These are phyloP conservation scores for Endotrypanum monterogeii DNA, from an alignment of 208 protist genomes.

Conservation along the genomic window DNA sequence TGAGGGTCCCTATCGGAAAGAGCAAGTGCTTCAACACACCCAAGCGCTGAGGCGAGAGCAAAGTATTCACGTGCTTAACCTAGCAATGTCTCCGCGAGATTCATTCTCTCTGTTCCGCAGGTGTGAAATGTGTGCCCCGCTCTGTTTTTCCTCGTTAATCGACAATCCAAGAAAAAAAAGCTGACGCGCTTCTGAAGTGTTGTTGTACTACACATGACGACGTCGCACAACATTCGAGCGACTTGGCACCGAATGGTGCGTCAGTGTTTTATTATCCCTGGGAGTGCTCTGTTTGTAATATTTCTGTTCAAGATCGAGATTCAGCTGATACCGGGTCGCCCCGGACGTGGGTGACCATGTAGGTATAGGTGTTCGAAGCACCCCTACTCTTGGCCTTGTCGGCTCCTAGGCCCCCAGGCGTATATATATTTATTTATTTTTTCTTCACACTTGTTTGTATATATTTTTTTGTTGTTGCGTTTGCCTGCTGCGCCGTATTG, in stretches of 20 bases:
- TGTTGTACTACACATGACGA: background rate
- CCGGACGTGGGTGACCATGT: background rate
- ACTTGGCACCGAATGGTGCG: background rate
- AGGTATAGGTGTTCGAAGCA: background rate
- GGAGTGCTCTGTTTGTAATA: background rate
- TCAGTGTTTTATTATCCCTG: too few species aligned
- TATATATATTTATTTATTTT: background rate
- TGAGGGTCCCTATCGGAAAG: too few species aligned
- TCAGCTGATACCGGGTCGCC: background rate
- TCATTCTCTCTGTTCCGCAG: background rate
- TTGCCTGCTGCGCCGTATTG: background rate
- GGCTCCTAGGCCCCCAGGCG: too few species aligned
- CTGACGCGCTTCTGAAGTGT: background rate
- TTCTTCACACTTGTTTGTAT: background rate
- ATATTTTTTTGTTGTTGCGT: too few species aligned
- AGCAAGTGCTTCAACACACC: background rate
- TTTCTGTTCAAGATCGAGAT: too few species aligned
- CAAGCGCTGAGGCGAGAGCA: background rate
- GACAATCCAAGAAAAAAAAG: too few species aligned
- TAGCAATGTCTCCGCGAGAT: background rate
- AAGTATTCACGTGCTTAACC: background rate
- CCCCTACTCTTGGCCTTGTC: too few species aligned
- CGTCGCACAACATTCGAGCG: background rate
- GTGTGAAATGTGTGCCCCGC: background rate
- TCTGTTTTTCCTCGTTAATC: background rate